Base-by-base conservation (phyloP, 2,329 filamentous ascomycete genomes). In the Lithohypha guttulata region DNA sequence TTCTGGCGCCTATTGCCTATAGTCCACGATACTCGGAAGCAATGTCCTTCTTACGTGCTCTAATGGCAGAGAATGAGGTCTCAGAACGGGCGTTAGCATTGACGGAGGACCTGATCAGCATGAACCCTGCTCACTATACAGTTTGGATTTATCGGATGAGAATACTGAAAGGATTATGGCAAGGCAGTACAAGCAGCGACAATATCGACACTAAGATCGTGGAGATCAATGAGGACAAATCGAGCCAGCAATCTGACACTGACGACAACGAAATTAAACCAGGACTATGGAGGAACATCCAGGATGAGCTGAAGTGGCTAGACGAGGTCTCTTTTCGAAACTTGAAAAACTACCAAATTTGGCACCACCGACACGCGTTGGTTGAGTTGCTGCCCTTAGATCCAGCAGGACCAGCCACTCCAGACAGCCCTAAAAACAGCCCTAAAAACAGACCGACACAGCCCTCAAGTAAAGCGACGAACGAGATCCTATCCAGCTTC, bases 341-440 rank as follows among this genome's bases (percentile, higher is more conserved):
- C 58, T 77, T 93, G 54, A 98, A 98, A 62, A 98, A 96, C 65
- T 98, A 98, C 65, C 91, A 98, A 64, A 98, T 98, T 60, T 98
- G 91, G 84, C 62, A 83, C 75, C 65, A 79, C 64, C 58, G 71
- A 51, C 58, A 77, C 68, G 57, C 61, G 50, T 61, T 63, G 59
- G 69, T 65, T 60, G 72, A 65, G 45, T 77, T 67, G 51, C 69
- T 69, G 42, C 35, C 35, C 21, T 6, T 13, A n/a, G 26, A 30
- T 28, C 64, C 74, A 10, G 66, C 57, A 13, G 70, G 84, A 37
- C 75, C 74, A 8, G 58, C 18, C 4, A 30, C 27, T n/a, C 11
- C 34, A 11, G 10, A 4, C 7, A 29, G 26, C 13, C 10, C 31
- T 10, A 3, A 5, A 3, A 6, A 15, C 5, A 8, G 2, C 5